Base-by-base conservation (phyloP, 2,329 filamentous ascomycete genomes). In the Zymoseptoria pseudotritici region DNA sequence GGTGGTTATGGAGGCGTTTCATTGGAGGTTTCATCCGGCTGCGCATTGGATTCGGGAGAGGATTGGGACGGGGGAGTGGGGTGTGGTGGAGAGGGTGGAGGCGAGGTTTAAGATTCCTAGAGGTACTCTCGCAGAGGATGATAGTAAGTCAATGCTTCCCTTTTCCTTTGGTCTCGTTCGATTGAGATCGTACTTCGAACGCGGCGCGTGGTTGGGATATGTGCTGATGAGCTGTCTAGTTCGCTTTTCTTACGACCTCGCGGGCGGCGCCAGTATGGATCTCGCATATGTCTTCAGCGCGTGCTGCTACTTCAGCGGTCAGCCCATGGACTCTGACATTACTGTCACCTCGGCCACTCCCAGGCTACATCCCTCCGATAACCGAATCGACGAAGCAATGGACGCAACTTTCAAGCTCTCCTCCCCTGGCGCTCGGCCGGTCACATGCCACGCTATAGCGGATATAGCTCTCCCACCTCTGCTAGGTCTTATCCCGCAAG, bases 1-100 rank as follows among this genome's bases (percentile, higher is more conserved):
- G 0, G 73, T 83, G 1, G 69, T 82, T 2, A 74, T 84, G 3
- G 82, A 85, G 69, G 82, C 81, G 2, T 72, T 73, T 58, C 76
- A 78, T 60, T 78, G 75, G 70, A 74, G 75, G 54, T 78, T 78
- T 63, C 75, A 78, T 63, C 77, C 77, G 0, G 72, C 75, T 0
- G 73, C 75, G 59, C 71, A 74, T 62, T 42, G 36, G 36, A 42
- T 42, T 17, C 11, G 36, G 36, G 36, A 17, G 17, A 42, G 36
- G 36, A 42, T 42, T 17, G 36, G 4, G 21, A 24, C 4, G 22
- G 22, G 22, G 22, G 3, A 24, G 22, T 36, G 31, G 31, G 31
- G 31, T 2, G 31, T 36, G 31, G 31, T 36, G 31, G 31, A 42
- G 55, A 8, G 36, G 19, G 46, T 56, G 21, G 36, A 49, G 31